Conservation (phyloP, 164 flowering plant species). For the Warburgia ugandensis region DNA sequence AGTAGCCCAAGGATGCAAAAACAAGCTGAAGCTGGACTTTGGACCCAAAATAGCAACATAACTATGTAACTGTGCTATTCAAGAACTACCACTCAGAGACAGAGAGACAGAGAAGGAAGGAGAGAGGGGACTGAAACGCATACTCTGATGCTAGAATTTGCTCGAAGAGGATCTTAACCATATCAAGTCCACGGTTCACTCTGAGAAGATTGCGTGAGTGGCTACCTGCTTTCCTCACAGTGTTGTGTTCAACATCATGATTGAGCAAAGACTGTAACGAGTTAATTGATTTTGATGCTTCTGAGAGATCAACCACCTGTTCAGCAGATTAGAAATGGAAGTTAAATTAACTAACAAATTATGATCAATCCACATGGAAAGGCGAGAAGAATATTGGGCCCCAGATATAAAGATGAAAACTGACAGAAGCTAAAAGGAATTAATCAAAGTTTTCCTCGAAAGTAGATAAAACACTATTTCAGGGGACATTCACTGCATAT, state of each 20-base stretch:
- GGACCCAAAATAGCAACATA: too few relatives aligned
- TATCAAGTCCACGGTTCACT: constrained; percentile 89
- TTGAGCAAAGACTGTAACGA: constrained; percentile 54
- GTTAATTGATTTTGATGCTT: constrained; percentile 56
- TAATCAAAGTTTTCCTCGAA: too few relatives aligned
- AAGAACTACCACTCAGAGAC: too few relatives aligned
- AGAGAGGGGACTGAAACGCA: constrained; percentile 11
- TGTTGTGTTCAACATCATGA: constrained; percentile 43
- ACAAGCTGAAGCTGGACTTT: too few relatives aligned
- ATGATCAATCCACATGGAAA: background rate
- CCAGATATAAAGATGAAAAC: too few relatives aligned
- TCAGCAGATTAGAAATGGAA: background rate
- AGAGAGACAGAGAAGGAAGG: background rate
- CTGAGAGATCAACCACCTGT: constrained; percentile 69
- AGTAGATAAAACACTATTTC: too few relatives aligned
- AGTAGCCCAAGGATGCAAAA: too few relatives aligned
- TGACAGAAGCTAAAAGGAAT: too few relatives aligned
- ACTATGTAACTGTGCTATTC: too few relatives aligned
- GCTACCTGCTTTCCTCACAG: constrained; percentile 69
- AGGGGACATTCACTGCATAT: too few relatives aligned
- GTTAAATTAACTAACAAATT: background rate
- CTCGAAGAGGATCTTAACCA: constrained; percentile 85
- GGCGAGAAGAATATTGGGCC: too few relatives aligned
- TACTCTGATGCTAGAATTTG: constrained; percentile 68
- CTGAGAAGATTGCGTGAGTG: constrained; percentile 82